A percentile compares a stretch with the other conserved stretches of the same genome.
Conservation (phyloP, 805 yeast genomes). For the Torulaspora indica region DNA sequence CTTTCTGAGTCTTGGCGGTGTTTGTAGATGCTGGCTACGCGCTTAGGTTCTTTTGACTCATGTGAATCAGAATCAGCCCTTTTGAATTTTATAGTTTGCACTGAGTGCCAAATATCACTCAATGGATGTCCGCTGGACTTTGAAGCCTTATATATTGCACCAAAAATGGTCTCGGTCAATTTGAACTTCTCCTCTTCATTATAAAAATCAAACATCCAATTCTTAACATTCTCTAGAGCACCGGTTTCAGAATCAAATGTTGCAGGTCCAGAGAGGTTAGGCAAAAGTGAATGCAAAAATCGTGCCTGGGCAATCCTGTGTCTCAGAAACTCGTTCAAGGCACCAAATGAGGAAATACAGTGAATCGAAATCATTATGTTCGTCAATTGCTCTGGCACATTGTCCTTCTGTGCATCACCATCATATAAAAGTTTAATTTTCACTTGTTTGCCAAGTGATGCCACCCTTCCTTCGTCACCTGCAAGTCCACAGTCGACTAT, state of each 20-base stretch:
- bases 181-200: constrained; percentile 56
- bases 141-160: constrained; percentile 56
- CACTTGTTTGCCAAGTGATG: constrained; percentile 67
- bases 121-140: constrained; percentile 41
- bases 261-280: constrained; percentile 15
- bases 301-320: constrained; percentile 35
- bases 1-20: constrained; percentile 7
- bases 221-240: constrained; percentile 13
- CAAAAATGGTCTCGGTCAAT: constrained; percentile 66
- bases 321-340: constrained; percentile 43
- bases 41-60: constrained; percentile 19
- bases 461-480: constrained; percentile 43
- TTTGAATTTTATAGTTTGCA: constrained; percentile 50
- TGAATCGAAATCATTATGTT: constrained; percentile 42
- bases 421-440: constrained; percentile 49
- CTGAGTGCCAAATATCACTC: constrained; percentile 50
- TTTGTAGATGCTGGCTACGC: constrained; percentile 6
- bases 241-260: constrained; percentile 11
- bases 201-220: constrained; percentile 51
- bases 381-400: constrained; percentile 25
- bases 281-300: constrained; percentile 23
- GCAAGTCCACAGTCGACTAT: constrained; percentile 43
- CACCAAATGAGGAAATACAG: constrained; percentile 47
- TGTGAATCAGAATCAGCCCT: constrained; percentile 31
- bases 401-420: constrained; percentile 32